Evolutionary conservation across 108 stramenopile genomes (phyloP), one percentile per base, ranked within the genome.

Genomic region (Cyclostephanos tholiformis): DNA sequence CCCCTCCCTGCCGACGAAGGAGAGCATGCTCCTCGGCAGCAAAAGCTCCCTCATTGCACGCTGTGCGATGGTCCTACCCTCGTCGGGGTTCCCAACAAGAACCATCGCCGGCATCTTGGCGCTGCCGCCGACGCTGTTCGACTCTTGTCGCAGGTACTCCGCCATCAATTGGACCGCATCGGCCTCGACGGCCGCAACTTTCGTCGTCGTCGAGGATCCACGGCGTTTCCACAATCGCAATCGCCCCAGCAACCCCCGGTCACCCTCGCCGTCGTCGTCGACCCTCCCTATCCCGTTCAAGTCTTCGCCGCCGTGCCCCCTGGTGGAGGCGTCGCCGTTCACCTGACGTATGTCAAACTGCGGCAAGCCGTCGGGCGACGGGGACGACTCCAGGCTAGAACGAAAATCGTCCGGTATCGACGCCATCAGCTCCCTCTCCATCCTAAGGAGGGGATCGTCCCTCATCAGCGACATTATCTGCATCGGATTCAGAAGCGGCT

Each of bases 401-500:
- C 67, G 53, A 25, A 79, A 79, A 48, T 79, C 79, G 69, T 79
- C 79, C 2, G 79, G 79, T n/a, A 79, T 67, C 0, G 79, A 79
- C 14, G 67, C 61, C 79, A 72, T 73, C 19, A 79, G 48, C 63
- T 72, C 72, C 58, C 72, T 46, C 44, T 79, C 79, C 30, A 72
- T 63, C 12, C 79, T 43, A 35, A 79, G 50, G 19, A 79, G 52
- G 0, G 79, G 72, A 79, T 79, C 72, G 53, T 79, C 72, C 61
- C 72, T 68, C 79, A 79, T 73, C 13, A 73, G 30, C 49, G 65
- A 51, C 27, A 79, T 7, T 43, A 79, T 55, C 60, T 79, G 78
- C 52, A 67, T 72, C n/a, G 78, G 78, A 61, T 79, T 79, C 59
- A 79, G 38, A n/a, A 79, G 52, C 14, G 71, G 71, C 30, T 79